A percentile compares a stretch with the other conserved stretches of the same genome.
Conservation (phyloP, 371 early-diverging fungal species). For the Basidiobolus meristosporus region DNA sequence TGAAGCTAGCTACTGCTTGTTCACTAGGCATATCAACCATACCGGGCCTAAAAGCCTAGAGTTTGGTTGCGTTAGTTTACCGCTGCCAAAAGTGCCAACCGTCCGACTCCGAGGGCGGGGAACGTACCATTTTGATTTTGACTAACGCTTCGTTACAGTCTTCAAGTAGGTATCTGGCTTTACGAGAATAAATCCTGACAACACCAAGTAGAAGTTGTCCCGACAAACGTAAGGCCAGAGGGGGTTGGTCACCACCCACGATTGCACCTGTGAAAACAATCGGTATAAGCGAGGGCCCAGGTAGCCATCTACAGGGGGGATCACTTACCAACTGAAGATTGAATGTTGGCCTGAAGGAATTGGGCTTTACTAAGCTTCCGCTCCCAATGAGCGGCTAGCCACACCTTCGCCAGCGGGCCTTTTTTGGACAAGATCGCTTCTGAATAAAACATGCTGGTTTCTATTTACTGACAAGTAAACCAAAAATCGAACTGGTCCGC, state of each 20-base stretch:
- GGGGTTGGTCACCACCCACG: slow-evolving; percentile 53
- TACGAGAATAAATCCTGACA: slow-evolving; percentile 86
- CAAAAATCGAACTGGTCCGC: no score
- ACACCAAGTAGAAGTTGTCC: slow-evolving; percentile 96
- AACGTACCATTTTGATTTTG: slow-evolving; percentile 72
- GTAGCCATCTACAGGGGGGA: neutral
- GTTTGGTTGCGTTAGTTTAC: slow-evolving; percentile 5
- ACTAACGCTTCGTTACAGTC: slow-evolving; percentile 93
- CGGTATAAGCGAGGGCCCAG: neutral
- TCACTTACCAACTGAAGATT: slow-evolving; percentile 57
- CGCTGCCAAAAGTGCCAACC: slow-evolving; percentile 4
- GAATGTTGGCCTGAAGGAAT: slow-evolving; percentile 76
- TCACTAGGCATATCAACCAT: slow-evolving; percentile 74
- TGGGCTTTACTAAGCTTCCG: slow-evolving; percentile 88
- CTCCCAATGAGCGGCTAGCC: slow-evolving; percentile 97
- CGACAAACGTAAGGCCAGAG: slow-evolving; percentile 82
- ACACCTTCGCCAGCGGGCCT: slow-evolving; percentile 88
- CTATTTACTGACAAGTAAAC: neutral
- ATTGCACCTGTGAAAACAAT: slow-evolving; percentile 44
- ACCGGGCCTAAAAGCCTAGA: slow-evolving; percentile 66
- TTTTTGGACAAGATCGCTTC: slow-evolving; percentile 62
- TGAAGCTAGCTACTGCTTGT: slow-evolving; percentile 41
- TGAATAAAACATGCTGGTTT: slow-evolving; percentile 43
- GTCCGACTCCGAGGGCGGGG: no score
- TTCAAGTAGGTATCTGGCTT: slow-evolving; percentile 89